Evolutionary conservation across 495 filamentous ascomycete genomes (phyloP), one percentile per base, ranked within the genome.

Genomic region (Xylaria bambusicola): DNA sequence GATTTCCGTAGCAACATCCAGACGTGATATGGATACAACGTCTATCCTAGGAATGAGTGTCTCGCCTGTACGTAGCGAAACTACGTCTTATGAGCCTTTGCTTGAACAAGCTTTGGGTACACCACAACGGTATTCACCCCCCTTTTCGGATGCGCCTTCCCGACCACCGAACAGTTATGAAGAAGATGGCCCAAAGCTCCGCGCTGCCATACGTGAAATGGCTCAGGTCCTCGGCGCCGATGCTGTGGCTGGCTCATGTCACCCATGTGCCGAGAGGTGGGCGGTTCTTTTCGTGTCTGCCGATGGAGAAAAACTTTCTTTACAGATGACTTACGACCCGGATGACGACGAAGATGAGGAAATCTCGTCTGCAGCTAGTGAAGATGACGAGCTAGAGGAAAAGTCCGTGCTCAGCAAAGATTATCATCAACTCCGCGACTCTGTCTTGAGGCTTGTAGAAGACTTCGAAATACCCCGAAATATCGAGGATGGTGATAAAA

Each of bases 401-500:
- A 79, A 82, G 8, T 79, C 90, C 10, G 89, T 90, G 26, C 74
- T 91, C 6, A 87, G 90, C 66, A 89, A 88, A 62, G 89, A 92
- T 62, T 90, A 94, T 62, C 89, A 94, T 71, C 86, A 90, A 52
- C 75, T 96, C 7, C 88, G 93, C 55, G 86, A 90, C 33, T 88
- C 90, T 6, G 88, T 96, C 46, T 74, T 90, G 45, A 92, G 90
- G 66, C 79, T 96, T 2, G 87, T 94, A 17, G 83, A 88, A 61
- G 90, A 94, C 40, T 90, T 86, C 58, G 89, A 92, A 61, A 86
- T 88, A 20, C 87, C 87, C 2, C 82, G 84, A 41, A 82, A 77
- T 27, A 67, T 85, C 0, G 77, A 84, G 44, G 81, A 84, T 29
- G 77, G 73, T 23, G 73, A 80, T 29, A 69, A 67, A 55, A 78